A percentile compares a stretch with the other conserved stretches of the same genome.
phyloP scores from a whole-genome alignment of 805 yeast genomes.

The Wickerhamiella spandovensis region DNA sequence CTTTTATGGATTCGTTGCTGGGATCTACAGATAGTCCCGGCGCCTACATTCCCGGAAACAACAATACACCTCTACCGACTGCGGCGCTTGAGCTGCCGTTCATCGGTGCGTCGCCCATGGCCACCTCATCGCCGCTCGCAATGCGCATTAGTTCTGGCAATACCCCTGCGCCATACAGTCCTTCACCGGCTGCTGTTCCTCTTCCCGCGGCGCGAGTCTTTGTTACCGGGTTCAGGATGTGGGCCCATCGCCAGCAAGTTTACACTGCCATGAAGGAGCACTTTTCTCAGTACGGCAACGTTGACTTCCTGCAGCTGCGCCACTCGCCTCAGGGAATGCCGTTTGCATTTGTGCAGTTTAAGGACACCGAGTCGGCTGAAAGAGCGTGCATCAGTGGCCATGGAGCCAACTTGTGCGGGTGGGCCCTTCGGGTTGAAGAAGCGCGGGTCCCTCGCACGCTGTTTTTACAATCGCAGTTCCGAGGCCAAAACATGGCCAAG shows the following conservation, averaged over 20 bases:
- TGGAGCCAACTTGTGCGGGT: conserved; percentile 28
- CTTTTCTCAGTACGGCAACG: conserved; percentile 57
- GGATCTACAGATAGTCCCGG: neutral
- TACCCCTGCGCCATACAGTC: too few relatives aligned
- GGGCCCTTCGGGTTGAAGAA: conserved; percentile 73
- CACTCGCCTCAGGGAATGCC: conserved; percentile 75
- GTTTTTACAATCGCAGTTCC: conserved; percentile 31
- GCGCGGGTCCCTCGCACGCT: conserved; percentile 87
- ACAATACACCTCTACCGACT: neutral
- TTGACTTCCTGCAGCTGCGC: conserved; percentile 65
- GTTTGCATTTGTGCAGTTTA: conserved; percentile 84
- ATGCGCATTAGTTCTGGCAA: too few relatives aligned
- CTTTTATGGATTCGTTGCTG: neutral
- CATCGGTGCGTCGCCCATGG: neutral
- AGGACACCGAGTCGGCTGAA: conserved; percentile 50
- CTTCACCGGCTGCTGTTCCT: too few relatives aligned
- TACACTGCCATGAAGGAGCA: conserved; percentile 54
- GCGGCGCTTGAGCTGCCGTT: neutral
- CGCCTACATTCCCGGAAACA: neutral
- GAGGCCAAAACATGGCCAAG: conserved; percentile 5
- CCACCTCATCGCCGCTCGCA: neutral
- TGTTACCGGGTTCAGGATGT: conserved; percentile 68
- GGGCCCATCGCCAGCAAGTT: conserved; percentile 32
- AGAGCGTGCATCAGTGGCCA: neutral
- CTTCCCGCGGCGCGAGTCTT: conserved; percentile 81